Base-by-base conservation (phyloP, 805 yeast species). In the Metschnikowia aberdeeniae region DNA sequence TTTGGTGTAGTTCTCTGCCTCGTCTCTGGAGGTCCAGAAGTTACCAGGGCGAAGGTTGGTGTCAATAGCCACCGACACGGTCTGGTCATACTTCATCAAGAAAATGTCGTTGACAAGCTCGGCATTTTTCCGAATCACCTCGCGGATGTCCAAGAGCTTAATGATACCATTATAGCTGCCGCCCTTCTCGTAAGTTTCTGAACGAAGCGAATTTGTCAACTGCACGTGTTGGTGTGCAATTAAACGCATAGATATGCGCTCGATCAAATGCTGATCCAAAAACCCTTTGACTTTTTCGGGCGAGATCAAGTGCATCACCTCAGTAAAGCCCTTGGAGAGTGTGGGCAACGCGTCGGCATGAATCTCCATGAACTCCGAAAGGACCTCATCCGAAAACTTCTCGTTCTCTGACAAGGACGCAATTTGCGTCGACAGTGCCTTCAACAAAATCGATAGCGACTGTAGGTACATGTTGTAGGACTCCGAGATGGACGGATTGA, bases 271-370 rank as follows among this genome's bases (percentile, higher is more conserved):
- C 9, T 72, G 66, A 58, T 88, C 87, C 52, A 92, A 68, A 53
- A 90, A 86, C 3, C 61, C 57, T 43, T 83, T 79, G 34, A 86
- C 78, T 24, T 77, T 70, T 6, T 69, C 72, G 27, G 70, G 63
- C 2, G 77, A 52, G 62, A 80, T 42, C 33, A 76, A 64, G 28
- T 68, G 67, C 45, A 71, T 61, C 3, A 83, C 83, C 60, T 87
- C 93, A 50, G 73, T 73, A 57, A 92, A 84, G 0, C 98, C 99
- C 48, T 81, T 80, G 12, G 97, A 87, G 44, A 92, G 67, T 3
- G 80, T 75, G 3, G 95, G 86, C 40, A 93, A 73, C 3, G 95
- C 89, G 60, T 93, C 96, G 12, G 88, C 77, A 61, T 92, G 98
- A 33, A 81, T 72, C 46, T 83, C 84, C 13, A 88, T 77, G 51